phyloP scores from a whole-genome alignment of 352 stramenopile species.

The Pseudoperonospora humuli region DNA sequence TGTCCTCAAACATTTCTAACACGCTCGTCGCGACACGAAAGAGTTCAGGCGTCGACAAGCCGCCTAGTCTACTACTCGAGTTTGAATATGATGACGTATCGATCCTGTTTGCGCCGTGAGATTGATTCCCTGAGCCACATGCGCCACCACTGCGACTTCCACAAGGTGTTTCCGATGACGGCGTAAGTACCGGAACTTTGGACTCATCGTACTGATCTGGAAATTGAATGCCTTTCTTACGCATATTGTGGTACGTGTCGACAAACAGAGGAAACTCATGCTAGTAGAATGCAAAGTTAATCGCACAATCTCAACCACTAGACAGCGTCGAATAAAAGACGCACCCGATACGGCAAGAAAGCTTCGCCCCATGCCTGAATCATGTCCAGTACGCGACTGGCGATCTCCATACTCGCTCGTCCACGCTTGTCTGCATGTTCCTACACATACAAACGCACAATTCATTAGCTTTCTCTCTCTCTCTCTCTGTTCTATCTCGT shows the following conservation, averaged over 20 bases:
- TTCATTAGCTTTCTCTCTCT: constrained; percentile 1
- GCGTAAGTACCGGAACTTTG: constrained; percentile 49
- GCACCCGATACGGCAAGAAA: constrained; percentile 57
- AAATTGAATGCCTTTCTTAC: constrained; percentile 70
- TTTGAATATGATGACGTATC: constrained; percentile 43
- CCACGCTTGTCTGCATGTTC: constrained; percentile 56
- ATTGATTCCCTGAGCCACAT: constrained; percentile 6
- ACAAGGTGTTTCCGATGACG: constrained; percentile 11
- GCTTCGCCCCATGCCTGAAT: constrained; percentile 75
- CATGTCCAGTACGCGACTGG: constrained; percentile 58
- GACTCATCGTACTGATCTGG: constrained; percentile 70
- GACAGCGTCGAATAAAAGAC: background rate
- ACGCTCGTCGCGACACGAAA: constrained; percentile 61
- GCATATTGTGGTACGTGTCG: constrained; percentile 79
- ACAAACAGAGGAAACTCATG: constrained; percentile 73
- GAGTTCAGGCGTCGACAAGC: constrained; percentile 48
- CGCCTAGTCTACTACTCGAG: constrained; percentile 34
- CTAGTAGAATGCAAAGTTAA: constrained; percentile 13
- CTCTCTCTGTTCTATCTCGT: no score
- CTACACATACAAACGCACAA: constrained; percentile 11
- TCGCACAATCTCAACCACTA: background rate
- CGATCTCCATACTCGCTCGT: constrained; percentile 67
- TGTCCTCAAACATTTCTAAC: constrained; percentile 78
- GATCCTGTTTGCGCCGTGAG: constrained; percentile 10
- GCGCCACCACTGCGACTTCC: constrained; percentile 1